Evolutionary conservation across 1,284 basidiomycete species (phyloP).

Genomic region (Wolfiporia cocos): DNA sequence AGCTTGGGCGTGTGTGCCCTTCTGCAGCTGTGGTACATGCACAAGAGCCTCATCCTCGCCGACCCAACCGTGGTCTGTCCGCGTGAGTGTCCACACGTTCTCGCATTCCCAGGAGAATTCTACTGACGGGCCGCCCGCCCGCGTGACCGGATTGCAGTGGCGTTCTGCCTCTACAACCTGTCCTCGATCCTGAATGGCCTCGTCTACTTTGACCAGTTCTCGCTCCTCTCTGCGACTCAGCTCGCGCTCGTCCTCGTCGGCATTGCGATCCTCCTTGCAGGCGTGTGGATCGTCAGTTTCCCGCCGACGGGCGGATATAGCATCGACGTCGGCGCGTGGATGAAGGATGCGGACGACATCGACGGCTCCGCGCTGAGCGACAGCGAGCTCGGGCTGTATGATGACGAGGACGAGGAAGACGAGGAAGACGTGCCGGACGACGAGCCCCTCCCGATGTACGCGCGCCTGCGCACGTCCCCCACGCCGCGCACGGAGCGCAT

Average conservation of each 20-base stretch:
- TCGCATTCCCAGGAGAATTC: not conserved
- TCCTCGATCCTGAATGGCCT: conserved; percentile 87
- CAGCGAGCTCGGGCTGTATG: conserved; percentile 10
- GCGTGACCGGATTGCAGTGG: conserved; percentile 42
- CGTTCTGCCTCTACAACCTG: conserved; percentile 95
- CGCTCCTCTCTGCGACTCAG: conserved; percentile 63
- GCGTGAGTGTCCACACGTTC: conserved; percentile 39
- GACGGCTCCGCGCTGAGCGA: conserved; percentile 9
- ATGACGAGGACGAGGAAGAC: conserved; percentile 23
- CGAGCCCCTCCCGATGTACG: conserved; percentile 25
- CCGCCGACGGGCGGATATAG: conserved; percentile 48
- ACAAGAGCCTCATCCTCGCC: conserved; percentile 81
- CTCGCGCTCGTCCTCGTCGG: conserved; percentile 76
- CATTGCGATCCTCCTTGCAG: conserved; percentile 75
- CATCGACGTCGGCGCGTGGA: conserved; percentile 49
- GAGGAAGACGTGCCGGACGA: conserved; percentile 20
- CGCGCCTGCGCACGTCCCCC: conserved; percentile 5
- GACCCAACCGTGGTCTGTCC: conserved; percentile 91
- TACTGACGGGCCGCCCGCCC: not conserved
- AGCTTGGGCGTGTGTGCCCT: conserved; percentile 70
- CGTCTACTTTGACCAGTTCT: conserved; percentile 89
- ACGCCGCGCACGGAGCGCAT: conserved; percentile 10
- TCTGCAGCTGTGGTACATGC: conserved; percentile 87
- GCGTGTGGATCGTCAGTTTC: conserved; percentile 86
- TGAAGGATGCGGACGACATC: conserved; percentile 34